These are phyloP conservation scores for Pseudopyricularia javanii DNA, from an alignment of 2,329 filamentous ascomycete genomes.

Conservation along the genomic window DNA sequence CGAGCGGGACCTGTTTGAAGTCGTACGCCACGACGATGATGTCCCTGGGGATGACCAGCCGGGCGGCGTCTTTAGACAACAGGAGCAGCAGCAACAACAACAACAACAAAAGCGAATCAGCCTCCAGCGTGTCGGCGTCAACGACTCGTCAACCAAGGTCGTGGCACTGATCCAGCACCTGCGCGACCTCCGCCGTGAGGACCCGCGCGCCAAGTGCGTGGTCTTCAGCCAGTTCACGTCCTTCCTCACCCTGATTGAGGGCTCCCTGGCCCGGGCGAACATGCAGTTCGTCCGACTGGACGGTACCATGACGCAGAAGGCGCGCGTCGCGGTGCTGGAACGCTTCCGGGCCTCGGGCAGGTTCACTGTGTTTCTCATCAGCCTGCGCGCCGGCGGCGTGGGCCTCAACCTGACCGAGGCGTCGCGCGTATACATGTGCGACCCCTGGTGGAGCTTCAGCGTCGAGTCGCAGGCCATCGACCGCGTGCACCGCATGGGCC, in stretches of 20 bases:
- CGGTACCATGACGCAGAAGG: constrained; percentile 78
- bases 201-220: constrained; percentile 70
- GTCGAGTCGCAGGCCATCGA: constrained; percentile 89
- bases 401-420: constrained; percentile 87
- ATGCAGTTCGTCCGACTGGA: constrained; percentile 82
- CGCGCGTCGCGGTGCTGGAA: constrained; percentile 63
- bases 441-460: constrained; percentile 98
- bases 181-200: constrained; percentile 50
- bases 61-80: background rate
- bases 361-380: constrained; percentile 69
- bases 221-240: constrained; percentile 97
- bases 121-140: constrained; percentile 46
- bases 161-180: constrained; percentile 67
- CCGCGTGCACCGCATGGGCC: constrained; percentile 93
- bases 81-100: background rate
- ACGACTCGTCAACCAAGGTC: constrained; percentile 78
- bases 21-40: constrained; percentile 62
- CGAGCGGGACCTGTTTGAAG: constrained; percentile 78
- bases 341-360: constrained; percentile 53
- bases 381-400: constrained; percentile 80
- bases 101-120: constrained; percentile 38
- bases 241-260: constrained; percentile 83
- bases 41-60: constrained; percentile 26
- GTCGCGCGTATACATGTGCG: constrained; percentile 94
- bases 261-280: constrained; percentile 58